phyloP scores from a whole-genome alignment of 2,329 filamentous ascomycete genomes.

The Aspergillus brunneoviolaceus region DNA sequence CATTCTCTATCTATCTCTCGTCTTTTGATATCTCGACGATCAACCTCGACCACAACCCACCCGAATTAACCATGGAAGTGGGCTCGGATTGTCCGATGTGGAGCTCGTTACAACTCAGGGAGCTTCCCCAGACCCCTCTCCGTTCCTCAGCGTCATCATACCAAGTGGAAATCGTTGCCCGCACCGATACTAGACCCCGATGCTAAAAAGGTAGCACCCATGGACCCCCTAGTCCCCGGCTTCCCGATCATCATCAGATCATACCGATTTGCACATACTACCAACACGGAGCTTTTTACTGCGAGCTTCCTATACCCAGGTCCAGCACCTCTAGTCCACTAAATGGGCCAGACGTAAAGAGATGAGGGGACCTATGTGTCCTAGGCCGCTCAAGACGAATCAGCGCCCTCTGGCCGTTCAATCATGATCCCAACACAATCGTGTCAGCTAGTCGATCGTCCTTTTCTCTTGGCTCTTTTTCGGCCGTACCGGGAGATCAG shows the following conservation, averaged over 20 bases:
- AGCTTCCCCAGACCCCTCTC: background rate
- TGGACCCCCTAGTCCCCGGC: background rate
- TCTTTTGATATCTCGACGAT: background rate
- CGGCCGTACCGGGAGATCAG: background rate
- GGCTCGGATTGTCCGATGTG: background rate
- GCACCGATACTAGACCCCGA: background rate
- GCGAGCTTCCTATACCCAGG: background rate
- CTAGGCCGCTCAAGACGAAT: background rate
- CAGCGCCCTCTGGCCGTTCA: background rate
- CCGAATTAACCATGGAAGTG: background rate
- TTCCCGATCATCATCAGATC: background rate
- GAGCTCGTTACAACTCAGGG: background rate
- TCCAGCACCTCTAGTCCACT: background rate
- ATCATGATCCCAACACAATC: background rate
- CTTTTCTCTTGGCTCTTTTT: background rate
- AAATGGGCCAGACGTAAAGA: background rate
- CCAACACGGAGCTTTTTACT: background rate
- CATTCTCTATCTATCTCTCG: background rate
- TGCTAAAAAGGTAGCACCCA: background rate
- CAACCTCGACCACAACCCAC: background rate
- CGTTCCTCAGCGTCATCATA: background rate
- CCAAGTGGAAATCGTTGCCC: background rate
- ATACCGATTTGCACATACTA: background rate
- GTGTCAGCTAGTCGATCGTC: conserved; percentile 4
- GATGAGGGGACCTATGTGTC: background rate